phyloP scores from a whole-genome alignment of 805 yeast species.

The Wilhelminamyces savonicus region DNA sequence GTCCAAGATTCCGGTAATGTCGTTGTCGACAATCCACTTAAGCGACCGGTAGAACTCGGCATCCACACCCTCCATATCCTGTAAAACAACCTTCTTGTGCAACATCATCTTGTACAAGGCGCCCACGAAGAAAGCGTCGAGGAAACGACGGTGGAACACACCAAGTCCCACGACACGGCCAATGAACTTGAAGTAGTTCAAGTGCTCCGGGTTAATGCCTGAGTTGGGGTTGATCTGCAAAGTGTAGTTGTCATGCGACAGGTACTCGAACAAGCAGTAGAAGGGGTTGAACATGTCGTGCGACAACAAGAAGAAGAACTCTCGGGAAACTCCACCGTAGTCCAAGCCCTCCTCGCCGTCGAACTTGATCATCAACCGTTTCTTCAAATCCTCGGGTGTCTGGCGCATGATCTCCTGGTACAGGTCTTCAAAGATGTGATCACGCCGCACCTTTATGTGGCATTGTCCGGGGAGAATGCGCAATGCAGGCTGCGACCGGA shows the following conservation, averaged over 20 bases:
- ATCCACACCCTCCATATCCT: constrained; percentile 98
- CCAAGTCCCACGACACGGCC: constrained; percentile 98
- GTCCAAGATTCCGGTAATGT: constrained; percentile 75
- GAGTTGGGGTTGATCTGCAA: constrained; percentile 97
- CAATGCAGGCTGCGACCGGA: constrained; percentile 96
- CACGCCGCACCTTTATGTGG: constrained; percentile 95
- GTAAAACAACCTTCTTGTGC: constrained; percentile 87
- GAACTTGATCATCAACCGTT: constrained; percentile 94
- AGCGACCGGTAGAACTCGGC: constrained; percentile 92
- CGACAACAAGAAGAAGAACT: constrained; percentile 90
- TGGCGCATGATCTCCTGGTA: constrained; percentile 99
- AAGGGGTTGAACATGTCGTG: constrained; percentile 99
- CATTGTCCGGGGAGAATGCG: constrained; percentile 98
- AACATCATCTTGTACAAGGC: constrained; percentile 98
- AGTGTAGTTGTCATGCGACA: constrained; percentile 97
- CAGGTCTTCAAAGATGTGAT: constrained; percentile 93
- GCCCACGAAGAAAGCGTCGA: constrained; percentile 97
- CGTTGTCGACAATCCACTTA: constrained; percentile 94
- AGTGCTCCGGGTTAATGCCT: constrained; percentile 94
- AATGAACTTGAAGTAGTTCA: constrained; percentile 94
- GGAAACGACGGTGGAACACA: constrained; percentile 94
- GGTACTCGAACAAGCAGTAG: constrained; percentile 93
- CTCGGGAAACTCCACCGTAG: constrained; percentile 99
- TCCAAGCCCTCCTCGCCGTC: constrained; percentile 99
- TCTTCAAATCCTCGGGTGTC: constrained; percentile 96